Base-by-base conservation (phyloP, 768 basidiomycete species). In the Calocera viscosa region DNA sequence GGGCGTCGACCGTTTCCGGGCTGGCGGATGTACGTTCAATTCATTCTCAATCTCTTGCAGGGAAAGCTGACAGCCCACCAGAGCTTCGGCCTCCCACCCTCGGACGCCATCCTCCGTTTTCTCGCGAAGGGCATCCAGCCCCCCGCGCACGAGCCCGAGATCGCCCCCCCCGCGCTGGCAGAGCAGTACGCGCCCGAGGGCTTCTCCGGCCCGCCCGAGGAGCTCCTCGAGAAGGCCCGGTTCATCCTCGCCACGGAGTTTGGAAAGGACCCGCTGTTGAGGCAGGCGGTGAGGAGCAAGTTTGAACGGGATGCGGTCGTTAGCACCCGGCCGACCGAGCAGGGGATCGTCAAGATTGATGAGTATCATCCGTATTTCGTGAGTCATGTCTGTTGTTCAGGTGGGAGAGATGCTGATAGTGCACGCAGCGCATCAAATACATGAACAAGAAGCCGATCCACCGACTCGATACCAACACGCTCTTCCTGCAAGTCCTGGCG, bases 361-460 rank as follows among this genome's bases (percentile, higher is more conserved):
- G 73, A 79, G 40, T 75, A 76, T 65, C 81, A 82, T 68, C 74
- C 78, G 2, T 81, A 79, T 71, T 77, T 78, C 69, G 81, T 81
- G 64, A 67, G 79, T 74, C 11, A 2, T n/a, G 5, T 22, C 5
- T 32, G 8, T 60, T 12, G 53, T 28, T 32, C 5, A 11, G 14
- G 26, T 28, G 14, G 2, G 30, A 28, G 5, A 8, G 24, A 26
- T 5, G 26, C 40, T 33, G 26, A 22, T 17, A 5, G 35, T 28
- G 28, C 63, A 65, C 11, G 11, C 72, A 99, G 95, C 87, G 85
- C 72, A 98, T 98, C 83, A 98, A 98, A 80, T 98, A 97, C 77
- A 82, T 97, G 32, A 78, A 82, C 30, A 82, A 88, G 68, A 98
- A 96, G 73, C 85, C 84, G 28, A 82, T 92, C 33, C 74, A 75